These are phyloP conservation scores for Trametes pubescens DNA, from an alignment of 1,284 basidiomycete species.

Conservation along the genomic window DNA sequence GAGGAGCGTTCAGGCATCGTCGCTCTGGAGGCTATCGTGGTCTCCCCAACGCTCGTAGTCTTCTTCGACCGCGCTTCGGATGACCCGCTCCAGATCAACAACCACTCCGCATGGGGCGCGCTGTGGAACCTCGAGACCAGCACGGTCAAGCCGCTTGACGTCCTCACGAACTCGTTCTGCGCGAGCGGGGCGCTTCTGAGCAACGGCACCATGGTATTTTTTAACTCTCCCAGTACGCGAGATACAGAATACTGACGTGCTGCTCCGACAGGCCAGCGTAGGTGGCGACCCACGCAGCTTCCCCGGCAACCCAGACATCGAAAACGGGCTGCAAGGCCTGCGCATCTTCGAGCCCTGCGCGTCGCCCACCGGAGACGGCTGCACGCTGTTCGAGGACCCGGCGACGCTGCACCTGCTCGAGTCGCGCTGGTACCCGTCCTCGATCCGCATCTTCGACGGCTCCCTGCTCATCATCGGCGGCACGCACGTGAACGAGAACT, in stretches of 20 bases:
- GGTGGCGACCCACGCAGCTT: conserved; percentile 53
- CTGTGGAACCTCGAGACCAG: conserved; percentile 47
- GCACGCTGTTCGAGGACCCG: conserved; percentile 51
- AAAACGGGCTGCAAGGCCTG: conserved; percentile 40
- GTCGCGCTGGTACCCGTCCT: conserved; percentile 54
- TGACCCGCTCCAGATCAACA: conserved; percentile 53
- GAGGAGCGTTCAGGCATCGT: conserved; percentile 53
- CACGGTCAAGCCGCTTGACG: conserved; percentile 49
- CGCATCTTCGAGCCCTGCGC: conserved; percentile 50
- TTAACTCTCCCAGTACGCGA: neutral
- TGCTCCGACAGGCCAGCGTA: conserved; percentile 48
- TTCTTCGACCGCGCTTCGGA: conserved; percentile 56
- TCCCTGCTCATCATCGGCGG: conserved; percentile 59
- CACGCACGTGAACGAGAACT: conserved; percentile 74
- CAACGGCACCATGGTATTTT: conserved; percentile 56
- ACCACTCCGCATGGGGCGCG: conserved; percentile 55
- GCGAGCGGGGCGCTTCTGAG: conserved; percentile 60
- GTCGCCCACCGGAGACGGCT: conserved; percentile 47
- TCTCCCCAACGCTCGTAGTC: conserved; percentile 53
- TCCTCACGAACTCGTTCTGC: conserved; percentile 60
- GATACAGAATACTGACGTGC: neutral
- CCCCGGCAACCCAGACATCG: conserved; percentile 44
- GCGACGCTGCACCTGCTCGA: conserved; percentile 45
- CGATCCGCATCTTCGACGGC: conserved; percentile 53
- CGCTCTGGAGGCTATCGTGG: conserved; percentile 56